A percentile compares a stretch with the other conserved stretches of the same genome.
Evolutionary conservation across 228 moss, liverwort and hornwort species (phyloP).

Genomic region (Sphagnum fallax): DNA sequence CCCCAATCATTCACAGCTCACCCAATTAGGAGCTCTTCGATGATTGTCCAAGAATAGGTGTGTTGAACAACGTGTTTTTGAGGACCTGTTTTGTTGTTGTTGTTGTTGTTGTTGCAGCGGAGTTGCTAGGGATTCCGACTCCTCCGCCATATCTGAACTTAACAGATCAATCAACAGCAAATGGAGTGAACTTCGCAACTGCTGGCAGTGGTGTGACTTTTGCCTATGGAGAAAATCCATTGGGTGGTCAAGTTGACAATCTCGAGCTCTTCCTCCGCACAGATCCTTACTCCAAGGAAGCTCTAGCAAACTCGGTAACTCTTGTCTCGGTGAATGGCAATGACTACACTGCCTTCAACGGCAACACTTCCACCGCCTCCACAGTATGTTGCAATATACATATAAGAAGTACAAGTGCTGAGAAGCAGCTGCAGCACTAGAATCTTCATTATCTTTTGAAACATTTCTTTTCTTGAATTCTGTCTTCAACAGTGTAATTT

Average conservation of each 20-base stretch:
- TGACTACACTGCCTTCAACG: constrained; percentile 3
- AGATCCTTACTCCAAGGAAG: not conserved
- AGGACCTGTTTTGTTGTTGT: no score
- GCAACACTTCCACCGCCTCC: not conserved
- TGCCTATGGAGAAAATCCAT: not conserved
- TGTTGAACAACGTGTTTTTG: no score
- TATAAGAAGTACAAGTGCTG: no score
- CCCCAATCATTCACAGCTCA: no score
- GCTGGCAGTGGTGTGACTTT: constrained; percentile 4
- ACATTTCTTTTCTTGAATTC: no score
- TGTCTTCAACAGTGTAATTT: no score
- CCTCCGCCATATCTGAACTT: not conserved
- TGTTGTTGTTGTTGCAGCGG: not conserved
- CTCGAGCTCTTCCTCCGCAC: constrained; percentile 1
- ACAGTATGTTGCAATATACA: not conserved
- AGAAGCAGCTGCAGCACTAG: no score
- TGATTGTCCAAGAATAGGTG: no score
- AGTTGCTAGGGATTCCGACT: constrained; percentile 1
- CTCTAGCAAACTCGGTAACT: not conserved
- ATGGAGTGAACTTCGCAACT: constrained; percentile 4
- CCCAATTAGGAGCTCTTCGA: no score
- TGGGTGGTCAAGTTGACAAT: constrained; percentile 5
- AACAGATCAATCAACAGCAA: not conserved
- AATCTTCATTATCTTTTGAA: no score
- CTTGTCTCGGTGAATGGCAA: constrained; percentile 1